Base-by-base conservation (phyloP, 441 rosid genomes). In the Erysimum cheiri region DNA sequence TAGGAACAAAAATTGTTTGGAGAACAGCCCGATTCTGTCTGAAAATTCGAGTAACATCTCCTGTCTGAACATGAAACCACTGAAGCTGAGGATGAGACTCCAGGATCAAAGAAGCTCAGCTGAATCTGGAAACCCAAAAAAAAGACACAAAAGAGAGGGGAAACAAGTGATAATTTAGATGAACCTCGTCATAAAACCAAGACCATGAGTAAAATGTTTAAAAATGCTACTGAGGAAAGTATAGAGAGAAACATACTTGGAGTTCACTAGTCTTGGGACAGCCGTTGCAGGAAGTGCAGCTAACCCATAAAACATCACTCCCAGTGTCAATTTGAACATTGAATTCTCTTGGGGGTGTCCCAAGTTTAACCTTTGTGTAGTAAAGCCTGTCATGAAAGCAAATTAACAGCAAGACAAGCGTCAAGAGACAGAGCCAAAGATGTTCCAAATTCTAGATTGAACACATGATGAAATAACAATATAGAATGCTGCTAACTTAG, bases 251-350 rank as follows among this genome's bases (percentile, higher is more conserved):
- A 53, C 28, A 28, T 74, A 84, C 88, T 64, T 74, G 81, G 56
- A 84, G 82, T 60, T 74, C 82, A 71, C 81, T 84, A 29, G 77
- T 64, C 43, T 36, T 54, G 50, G 88, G 88, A 66, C 88, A 84
- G 48, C 88, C 88, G 41, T 76, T 77, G 66, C 88, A 84, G 14
- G 84, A 67, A 48, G 65, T 53, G 77, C 88, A 84, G 60, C 81
- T 74, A 75, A 84, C 77, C 88, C 88, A 84, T 13, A 84, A 61
- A 69, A 80, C 84, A 72, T 84, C 85, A 77, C 88, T 84, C 70
- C 88, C 88, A 0, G 88, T 78, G 44, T 84, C 88, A 36, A 84
- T 82, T 62, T 82, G 85, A 11, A 82, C 88, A 48, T 78, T 76
- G 41, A 78, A 82, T 69, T 84, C 88, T 65, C 76, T 77, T 53